Percentiles rank a stretch among this genome's conserved stretches.
Conservation (phyloP, 345 rosid species). For the Clarkia xantiana region DNA sequence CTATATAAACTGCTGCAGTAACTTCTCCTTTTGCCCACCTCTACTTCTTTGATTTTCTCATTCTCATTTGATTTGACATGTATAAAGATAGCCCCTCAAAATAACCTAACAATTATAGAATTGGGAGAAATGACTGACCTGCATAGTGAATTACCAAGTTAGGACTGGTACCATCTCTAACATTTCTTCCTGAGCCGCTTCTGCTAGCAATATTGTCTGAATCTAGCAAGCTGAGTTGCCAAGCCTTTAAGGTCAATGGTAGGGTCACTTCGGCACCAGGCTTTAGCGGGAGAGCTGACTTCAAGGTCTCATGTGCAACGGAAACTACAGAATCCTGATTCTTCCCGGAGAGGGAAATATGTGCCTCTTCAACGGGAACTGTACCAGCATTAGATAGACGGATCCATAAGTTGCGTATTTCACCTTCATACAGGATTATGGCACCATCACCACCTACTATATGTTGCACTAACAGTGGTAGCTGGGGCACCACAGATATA, state of each 20-base stretch:
- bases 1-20: too few species aligned
- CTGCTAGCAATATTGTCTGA: slow-evolving; percentile 40
- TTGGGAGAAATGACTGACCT: slow-evolving; percentile 25
- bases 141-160: slow-evolving; percentile 81
- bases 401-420: slow-evolving; percentile 68
- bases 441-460: slow-evolving; percentile 92
- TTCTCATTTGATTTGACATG: too few species aligned
- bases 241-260: slow-evolving; percentile 80
- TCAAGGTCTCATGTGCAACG: slow-evolving; percentile 52
- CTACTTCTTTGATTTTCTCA: too few species aligned
- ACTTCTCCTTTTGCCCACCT: too few species aligned
- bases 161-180: slow-evolving; percentile 72
- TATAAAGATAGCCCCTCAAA: too few species aligned
- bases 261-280: slow-evolving; percentile 88
- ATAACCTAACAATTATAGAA: too few species aligned
- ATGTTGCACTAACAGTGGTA: slow-evolving; percentile 75
- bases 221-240: slow-evolving; percentile 68
- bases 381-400: slow-evolving; percentile 95
- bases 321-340: slow-evolving; percentile 89
- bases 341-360: slow-evolving; percentile 86
- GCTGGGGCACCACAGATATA: slow-evolving; percentile 63
- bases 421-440: slow-evolving; percentile 85
- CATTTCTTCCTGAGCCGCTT: slow-evolving; percentile 40
- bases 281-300: slow-evolving; percentile 73
- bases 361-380: slow-evolving; percentile 79